Base-by-base conservation (phyloP, 345 rosid genomes). In the Limnanthes douglasii region DNA sequence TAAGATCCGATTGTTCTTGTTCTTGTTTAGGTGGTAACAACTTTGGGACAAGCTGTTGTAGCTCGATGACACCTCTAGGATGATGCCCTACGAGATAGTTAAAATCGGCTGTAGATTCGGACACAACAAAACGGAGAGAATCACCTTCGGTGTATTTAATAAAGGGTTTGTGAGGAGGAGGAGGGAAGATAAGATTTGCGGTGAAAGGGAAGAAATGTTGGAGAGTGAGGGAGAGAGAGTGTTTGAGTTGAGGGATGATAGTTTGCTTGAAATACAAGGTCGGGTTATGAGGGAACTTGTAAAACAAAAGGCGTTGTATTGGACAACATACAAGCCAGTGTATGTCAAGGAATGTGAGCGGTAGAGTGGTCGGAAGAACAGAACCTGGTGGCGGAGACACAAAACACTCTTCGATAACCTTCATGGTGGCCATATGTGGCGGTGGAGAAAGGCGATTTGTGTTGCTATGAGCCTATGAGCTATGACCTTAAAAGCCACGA, bases 141-240 rank as follows among this genome's bases (percentile, higher is more conserved):
- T 41, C 50, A 1, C 51, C 54, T 5, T 58, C 44, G 0, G 8
- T 9, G 32, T 43, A 45, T 16, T 11, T 18, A 11, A 57, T 35
- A 3, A 23, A 39, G 3, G 60, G 60, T 23, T 30, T 33, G 6
- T 11, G 9, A 0, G 49, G 40, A 6, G 39, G 21, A 0, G 31
- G 42, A 9, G 53, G 56, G 19, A 38, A 41, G 0, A 5, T 5
- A 23, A 51, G 33, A 1, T 18, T 51, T 12, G 36, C 53, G 0
- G 53, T 49, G 1, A 40, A 34, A 0, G 73, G 69, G 35, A 38
- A 61, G 36, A 57, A 62, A 6, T 17, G 45, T 6, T 17, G 45
- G 16, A 57, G 68, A 33, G 54, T 37, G 17, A 50, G 33, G n/a
- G n/a, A 50, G 15, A 67, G 65, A 18, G 69, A 50, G 42, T 42